Evolutionary conservation across 139 green algal genomes (phyloP).

Genomic region (Chlorella sp.): DNA sequence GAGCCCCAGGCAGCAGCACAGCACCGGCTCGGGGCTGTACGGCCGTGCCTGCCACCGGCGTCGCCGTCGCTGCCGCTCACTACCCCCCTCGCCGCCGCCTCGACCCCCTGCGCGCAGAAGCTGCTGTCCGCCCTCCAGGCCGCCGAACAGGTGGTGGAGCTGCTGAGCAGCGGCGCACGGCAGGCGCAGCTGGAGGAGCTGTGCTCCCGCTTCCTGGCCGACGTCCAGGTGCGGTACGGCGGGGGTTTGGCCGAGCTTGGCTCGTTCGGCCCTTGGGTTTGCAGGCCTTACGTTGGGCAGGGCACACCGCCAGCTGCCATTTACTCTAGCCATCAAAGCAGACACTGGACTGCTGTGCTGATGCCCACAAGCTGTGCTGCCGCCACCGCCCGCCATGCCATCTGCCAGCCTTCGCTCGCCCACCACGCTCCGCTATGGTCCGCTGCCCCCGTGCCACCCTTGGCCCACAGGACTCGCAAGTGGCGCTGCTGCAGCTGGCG

Average conservation of each 20-base stretch:
- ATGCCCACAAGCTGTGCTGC: not conserved
- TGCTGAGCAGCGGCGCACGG: not conserved
- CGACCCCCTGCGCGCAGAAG: conserved; percentile 1
- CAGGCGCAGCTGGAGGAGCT: conserved; percentile 11
- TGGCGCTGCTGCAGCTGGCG: conserved; percentile 12
- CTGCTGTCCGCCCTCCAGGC: conserved; percentile 11
- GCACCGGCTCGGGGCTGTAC: no score
- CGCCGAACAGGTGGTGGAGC: conserved; percentile 4
- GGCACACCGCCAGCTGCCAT: no score
- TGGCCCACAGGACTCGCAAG: conserved; percentile 3
- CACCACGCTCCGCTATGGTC: not conserved
- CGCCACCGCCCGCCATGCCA: not conserved
- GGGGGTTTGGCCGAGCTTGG: no score
- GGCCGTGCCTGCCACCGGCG: not conserved
- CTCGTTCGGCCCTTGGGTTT: no score
- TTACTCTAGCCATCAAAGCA: not conserved
- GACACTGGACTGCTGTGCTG: not conserved
- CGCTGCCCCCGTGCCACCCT: not conserved
- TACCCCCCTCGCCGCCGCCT: not conserved
- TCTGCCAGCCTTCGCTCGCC: no score
- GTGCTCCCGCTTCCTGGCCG: not conserved
- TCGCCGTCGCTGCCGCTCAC: not conserved
- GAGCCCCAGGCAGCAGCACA: no score
- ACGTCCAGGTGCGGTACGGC: not conserved
- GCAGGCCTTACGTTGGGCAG: no score